Percentiles rank a stretch among this genome's conserved stretches.
phyloP scores from a whole-genome alignment of 176 grass and related monocot genomes.

The Oryza brachyantha region DNA sequence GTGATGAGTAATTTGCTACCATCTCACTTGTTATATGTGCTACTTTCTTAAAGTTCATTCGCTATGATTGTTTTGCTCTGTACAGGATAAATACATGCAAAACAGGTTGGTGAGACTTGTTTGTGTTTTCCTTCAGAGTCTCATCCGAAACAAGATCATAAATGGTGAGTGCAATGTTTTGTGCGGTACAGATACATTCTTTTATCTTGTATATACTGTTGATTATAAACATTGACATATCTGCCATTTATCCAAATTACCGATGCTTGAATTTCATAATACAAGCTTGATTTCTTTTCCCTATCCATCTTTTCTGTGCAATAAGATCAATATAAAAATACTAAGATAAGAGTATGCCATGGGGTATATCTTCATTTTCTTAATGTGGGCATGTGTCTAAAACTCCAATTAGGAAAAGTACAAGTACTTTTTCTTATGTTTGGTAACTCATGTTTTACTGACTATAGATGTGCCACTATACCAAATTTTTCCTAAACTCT shows the following conservation, averaged over 20 bases:
- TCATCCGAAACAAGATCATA: slow-evolving; percentile 98
- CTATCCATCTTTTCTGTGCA: neutral
- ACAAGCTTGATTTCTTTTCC: neutral
- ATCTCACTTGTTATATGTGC: neutral
- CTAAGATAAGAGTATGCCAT: neutral
- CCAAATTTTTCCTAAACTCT: neutral
- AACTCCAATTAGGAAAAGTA: neutral
- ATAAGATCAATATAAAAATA: neutral
- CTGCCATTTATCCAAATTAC: slow-evolving; percentile 11
- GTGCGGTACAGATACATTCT: slow-evolving; percentile 1
- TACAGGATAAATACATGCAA: slow-evolving; percentile 99
- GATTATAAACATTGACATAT: neutral
- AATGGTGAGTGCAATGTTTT: slow-evolving; percentile 63
- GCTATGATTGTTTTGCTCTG: slow-evolving; percentile 8
- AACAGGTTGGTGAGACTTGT: slow-evolving; percentile 98
- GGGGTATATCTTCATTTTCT: neutral
- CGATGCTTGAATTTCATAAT: neutral
- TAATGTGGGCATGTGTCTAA: neutral
- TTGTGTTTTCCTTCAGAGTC: slow-evolving; percentile 94
- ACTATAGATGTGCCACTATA: neutral
- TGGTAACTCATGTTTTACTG: neutral
- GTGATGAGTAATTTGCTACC: neutral
- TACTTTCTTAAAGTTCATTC: neutral
- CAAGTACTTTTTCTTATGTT: neutral
- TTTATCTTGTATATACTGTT: neutral